These are phyloP conservation scores for Lentinula lateritia DNA, from an alignment of 768 basidiomycete genomes.

Conservation along the genomic window DNA sequence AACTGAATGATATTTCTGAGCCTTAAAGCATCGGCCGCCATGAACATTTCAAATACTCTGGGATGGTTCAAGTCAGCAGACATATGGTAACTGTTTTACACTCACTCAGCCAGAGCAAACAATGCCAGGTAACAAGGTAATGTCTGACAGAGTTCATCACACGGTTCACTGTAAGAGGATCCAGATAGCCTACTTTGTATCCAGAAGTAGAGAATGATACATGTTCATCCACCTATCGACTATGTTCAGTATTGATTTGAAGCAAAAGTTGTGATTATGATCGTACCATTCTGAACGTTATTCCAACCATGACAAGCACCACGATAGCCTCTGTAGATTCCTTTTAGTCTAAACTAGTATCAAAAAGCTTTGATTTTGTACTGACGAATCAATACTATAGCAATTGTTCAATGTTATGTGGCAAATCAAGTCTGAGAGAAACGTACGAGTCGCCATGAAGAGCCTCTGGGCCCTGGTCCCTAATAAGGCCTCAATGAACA, in stretches of 20 bases:
- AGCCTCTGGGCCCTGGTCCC: constrained; percentile 67
- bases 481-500: constrained; percentile 70
- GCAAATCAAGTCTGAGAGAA: neutral
- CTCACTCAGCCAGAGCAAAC: constrained; percentile 78
- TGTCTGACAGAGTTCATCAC: constrained; percentile 39
- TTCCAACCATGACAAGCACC: constrained; percentile 69
- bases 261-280: constrained; percentile 1
- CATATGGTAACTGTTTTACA: constrained; percentile 3
- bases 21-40: constrained; percentile 80
- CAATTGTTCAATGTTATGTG: neutral
- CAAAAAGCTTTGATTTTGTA: constrained; percentile 11
- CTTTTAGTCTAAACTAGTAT: neutral
- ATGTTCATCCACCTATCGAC: constrained; percentile 42
- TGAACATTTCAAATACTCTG: constrained; percentile 74
- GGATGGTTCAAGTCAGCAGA: neutral
- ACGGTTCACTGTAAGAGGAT: neutral
- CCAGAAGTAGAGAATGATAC: constrained; percentile 33
- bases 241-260: neutral
- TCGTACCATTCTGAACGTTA: constrained; percentile 61
- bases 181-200: constrained; percentile 44
- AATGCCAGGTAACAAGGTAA: constrained; percentile 81
- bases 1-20: constrained; percentile 77
- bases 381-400: constrained; percentile 56
- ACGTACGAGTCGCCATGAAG: constrained; percentile 68
- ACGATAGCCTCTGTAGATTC: constrained; percentile 57